A percentile compares a stretch with the other conserved stretches of the same genome.
These are phyloP conservation scores for Phaffia tasmanica DNA, from an alignment of 768 basidiomycete genomes.

Conservation along the genomic window DNA sequence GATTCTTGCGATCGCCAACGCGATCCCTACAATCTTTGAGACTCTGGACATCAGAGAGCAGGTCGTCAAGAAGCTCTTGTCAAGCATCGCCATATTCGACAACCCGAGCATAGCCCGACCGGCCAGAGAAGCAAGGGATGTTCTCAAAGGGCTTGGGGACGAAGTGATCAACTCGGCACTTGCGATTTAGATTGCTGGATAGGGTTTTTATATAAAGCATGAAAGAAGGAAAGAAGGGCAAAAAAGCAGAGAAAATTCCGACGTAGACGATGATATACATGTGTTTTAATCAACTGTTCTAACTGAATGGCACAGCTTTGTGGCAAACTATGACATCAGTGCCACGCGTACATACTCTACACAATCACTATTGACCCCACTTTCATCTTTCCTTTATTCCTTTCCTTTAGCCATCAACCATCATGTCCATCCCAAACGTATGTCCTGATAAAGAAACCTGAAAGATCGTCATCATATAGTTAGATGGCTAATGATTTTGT, in stretches of 20 bases:
- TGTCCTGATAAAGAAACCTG: neutral
- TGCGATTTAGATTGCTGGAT: neutral
- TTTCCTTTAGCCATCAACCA: neutral
- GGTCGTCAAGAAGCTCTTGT: constrained; percentile 62
- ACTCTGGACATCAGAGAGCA: constrained; percentile 50
- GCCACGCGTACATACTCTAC: too few species aligned
- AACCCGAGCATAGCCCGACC: constrained; percentile 63
- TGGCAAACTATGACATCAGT: too few species aligned
- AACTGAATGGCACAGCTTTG: too few species aligned
- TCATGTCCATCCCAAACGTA: constrained; percentile 12
- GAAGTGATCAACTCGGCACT: constrained; percentile 34
- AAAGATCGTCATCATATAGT: too few species aligned
- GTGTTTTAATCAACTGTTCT: too few species aligned
- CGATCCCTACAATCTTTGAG: constrained; percentile 52
- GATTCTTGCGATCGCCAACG: constrained; percentile 37
- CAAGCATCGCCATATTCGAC: constrained; percentile 53
- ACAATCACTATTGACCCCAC: neutral
- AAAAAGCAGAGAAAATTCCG: too few species aligned
- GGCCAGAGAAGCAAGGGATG: constrained; percentile 68
- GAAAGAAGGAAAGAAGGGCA: too few species aligned
- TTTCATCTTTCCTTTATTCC: neutral
- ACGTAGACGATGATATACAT: too few species aligned
- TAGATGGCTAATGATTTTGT: too few species aligned
- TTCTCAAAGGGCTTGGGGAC: constrained; percentile 43
- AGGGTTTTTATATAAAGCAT: too few species aligned